Percentiles rank a stretch among this genome's conserved stretches.
These are phyloP conservation scores for Pythium brassicae DNA, from an alignment of 352 stramenopile genomes.

Conservation along the genomic window DNA sequence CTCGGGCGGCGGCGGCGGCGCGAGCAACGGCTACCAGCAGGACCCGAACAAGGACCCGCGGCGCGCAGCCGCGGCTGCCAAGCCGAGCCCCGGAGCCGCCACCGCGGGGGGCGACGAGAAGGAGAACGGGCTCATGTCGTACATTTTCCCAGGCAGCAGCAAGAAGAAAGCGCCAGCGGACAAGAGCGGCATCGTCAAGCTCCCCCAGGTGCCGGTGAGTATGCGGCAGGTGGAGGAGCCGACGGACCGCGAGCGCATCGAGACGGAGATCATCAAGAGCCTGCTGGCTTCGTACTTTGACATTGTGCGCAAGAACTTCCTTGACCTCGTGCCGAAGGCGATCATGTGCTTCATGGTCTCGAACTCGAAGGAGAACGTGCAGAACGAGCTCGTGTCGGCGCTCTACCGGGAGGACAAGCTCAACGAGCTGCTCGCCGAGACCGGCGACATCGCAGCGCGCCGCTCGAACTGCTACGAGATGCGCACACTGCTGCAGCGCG, in stretches of 20 bases:
- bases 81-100: constrained; percentile 13
- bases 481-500: constrained; percentile 93
- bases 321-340: constrained; percentile 99
- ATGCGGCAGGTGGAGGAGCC: constrained; percentile 95
- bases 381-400: constrained; percentile 96
- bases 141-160: constrained; percentile 61
- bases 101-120: constrained; percentile 66
- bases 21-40: constrained; percentile 30
- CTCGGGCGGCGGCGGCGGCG: constrained; percentile 24
- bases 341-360: constrained; percentile 99
- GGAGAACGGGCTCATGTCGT: constrained; percentile 68
- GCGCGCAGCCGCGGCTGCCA: constrained; percentile 18
- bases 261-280: constrained; percentile 99
- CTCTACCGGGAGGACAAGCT: constrained; percentile 97
- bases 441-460: constrained; percentile 92
- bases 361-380: constrained; percentile 94
- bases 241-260: constrained; percentile 94
- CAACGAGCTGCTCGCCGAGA: constrained; percentile 94
- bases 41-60: constrained; percentile 49
- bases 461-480: constrained; percentile 97
- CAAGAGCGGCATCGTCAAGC: constrained; percentile 86
- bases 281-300: constrained; percentile 97
- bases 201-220: constrained; percentile 94
- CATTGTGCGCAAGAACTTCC: constrained; percentile 98
- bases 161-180: constrained; percentile 31